Evolutionary conservation across 495 filamentous ascomycete genomes (phyloP), one percentile per base, ranked within the genome.

Genomic region (Hypoxylon fragiforme): DNA sequence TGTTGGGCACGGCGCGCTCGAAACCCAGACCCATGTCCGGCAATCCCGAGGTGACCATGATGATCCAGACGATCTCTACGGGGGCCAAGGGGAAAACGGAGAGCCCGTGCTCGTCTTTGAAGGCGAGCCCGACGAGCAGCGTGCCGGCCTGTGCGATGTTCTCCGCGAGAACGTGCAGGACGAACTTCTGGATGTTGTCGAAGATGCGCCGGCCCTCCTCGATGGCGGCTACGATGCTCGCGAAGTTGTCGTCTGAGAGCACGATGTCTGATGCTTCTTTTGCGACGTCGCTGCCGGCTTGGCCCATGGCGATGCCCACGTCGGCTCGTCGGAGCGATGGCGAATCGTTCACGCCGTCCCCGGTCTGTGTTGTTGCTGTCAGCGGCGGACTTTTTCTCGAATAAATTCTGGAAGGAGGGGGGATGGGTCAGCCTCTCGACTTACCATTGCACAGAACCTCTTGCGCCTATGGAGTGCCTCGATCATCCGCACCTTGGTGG

Each of bases 301-400:
- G 63, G 13, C 87, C 88, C 86, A 90, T 89, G 7, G 86, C 88
- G 58, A 91, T 91, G 30, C 87, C 87, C 3, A 90, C 85, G 69
- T 91, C 88, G 3, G 88, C 82, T 43, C 80, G 73, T 60, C 87
- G 86, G 28, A 90, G 75, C 7, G 87, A 86, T 5, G 88, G 88
- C 6, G 85, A 86, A 65, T 91, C 88, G 60, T 90, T 91, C 32
- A 91, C 88, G 22, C 88, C 87, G 66, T 90, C 88, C 15, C 88
- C 86, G 13, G 84, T 88, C 59, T 57, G 28, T 32, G 11, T 1
- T 8, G 24, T 28, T 4, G 9, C 4, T 28, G 24, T 9, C 24
- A 4, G 24, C 24, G 4, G 24, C 24, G n/a, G n/a, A n/a, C n/a
- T n/a, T n/a, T n/a, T n/a, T n/a, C n/a, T n/a, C n/a, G n/a, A n/a